These are phyloP conservation scores for Ananas comosus DNA, from an alignment of 176 grass and related monocot species.

Conservation along the genomic window DNA sequence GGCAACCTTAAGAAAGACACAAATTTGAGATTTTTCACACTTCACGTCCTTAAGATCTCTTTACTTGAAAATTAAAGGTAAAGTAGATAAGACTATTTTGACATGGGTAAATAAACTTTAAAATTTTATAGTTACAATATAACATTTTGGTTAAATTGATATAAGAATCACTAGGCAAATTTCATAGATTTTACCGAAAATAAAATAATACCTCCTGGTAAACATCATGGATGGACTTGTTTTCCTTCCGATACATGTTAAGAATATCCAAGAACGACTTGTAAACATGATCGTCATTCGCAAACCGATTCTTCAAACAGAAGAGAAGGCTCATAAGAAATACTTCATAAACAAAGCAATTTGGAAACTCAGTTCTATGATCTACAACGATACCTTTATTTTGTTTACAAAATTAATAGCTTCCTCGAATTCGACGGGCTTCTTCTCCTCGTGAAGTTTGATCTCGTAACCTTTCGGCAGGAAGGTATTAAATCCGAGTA, in stretches of 20 bases:
- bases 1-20: constrained; percentile 48
- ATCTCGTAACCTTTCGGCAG: constrained; percentile 97
- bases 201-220: constrained; percentile 60
- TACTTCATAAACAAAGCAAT: neutral
- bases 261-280: constrained; percentile 97
- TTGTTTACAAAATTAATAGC: constrained; percentile 98
- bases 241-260: constrained; percentile 99
- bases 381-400: constrained; percentile 58
- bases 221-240: constrained; percentile 97
- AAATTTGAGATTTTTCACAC: too few relatives aligned
- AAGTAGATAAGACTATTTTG: too few relatives aligned
- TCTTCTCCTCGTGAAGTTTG: constrained; percentile 93
- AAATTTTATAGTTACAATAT: too few relatives aligned
- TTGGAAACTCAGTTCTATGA: neutral
- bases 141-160: too few relatives aligned
- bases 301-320: constrained; percentile 67
- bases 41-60: too few relatives aligned
- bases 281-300: constrained; percentile 87
- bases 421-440: constrained; percentile 92
- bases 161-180: too few relatives aligned
- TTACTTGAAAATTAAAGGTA: too few relatives aligned
- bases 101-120: too few relatives aligned
- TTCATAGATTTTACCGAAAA: too few relatives aligned
- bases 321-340: constrained; percentile 5
- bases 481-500: constrained; percentile 96